These are phyloP conservation scores for Gossypium lobatum DNA, from an alignment of 441 rosid genomes.

Conservation along the genomic window DNA sequence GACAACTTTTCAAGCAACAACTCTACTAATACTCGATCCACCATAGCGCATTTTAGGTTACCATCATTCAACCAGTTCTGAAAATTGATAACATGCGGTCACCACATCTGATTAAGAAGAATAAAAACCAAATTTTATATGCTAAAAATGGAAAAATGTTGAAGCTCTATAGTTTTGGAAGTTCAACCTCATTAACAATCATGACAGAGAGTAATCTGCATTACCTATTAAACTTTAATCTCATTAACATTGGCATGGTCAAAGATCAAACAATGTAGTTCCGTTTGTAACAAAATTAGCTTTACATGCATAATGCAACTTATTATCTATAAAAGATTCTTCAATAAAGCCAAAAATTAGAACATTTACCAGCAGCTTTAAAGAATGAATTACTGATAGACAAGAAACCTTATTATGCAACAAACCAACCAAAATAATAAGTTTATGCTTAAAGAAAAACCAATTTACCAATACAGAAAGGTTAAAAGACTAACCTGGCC, in stretches of 20 bases:
- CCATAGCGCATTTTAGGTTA: too few relatives aligned
- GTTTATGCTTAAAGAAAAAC: neutral
- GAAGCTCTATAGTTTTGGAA: too few relatives aligned
- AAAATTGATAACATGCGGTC: too few relatives aligned
- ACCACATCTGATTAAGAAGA: too few relatives aligned
- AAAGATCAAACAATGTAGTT: neutral
- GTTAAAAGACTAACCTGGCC: slow-evolving; percentile 25
- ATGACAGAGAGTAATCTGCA: too few relatives aligned
- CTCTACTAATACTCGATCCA: too few relatives aligned
- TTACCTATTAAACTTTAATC: too few relatives aligned
- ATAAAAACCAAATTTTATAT: too few relatives aligned
- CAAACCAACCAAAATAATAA: neutral
- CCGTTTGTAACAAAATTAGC: neutral
- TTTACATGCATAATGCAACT: neutral
- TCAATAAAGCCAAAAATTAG: neutral
- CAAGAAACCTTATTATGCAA: neutral
- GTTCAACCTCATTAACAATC: too few relatives aligned
- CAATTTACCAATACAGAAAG: neutral
- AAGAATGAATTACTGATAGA: neutral
- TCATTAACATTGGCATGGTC: neutral
- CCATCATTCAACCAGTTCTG: too few relatives aligned
- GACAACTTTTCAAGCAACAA: too few relatives aligned
- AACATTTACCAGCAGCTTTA: neutral
- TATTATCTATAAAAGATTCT: neutral
- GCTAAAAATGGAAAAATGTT: too few relatives aligned